A percentile compares a stretch with the other conserved stretches of the same genome.
Evolutionary conservation across 371 early-diverging fungal genomes (phyloP).

Genomic region (Mortierella sp.): DNA sequence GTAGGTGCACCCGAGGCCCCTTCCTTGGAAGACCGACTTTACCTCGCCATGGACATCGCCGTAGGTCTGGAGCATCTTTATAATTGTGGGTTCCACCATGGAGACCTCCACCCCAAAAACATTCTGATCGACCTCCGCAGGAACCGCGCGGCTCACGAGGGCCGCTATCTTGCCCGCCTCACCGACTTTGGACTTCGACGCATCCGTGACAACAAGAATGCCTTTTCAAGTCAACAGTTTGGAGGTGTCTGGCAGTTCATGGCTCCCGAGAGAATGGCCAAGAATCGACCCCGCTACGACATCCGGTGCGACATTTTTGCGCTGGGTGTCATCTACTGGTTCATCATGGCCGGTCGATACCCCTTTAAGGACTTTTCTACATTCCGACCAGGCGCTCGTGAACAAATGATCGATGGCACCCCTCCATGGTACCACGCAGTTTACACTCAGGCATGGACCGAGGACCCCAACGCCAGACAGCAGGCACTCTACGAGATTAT

Average conservation of each 20-base stretch:
- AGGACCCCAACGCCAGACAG: conserved; percentile 34
- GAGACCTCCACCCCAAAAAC: conserved; percentile 55
- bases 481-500: conserved; percentile 36
- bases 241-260: conserved; percentile 51
- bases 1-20: conserved; percentile 25
- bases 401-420: conserved; percentile 35
- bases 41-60: conserved; percentile 47
- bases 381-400: conserved; percentile 27
- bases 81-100: conserved; percentile 49
- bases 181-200: conserved; percentile 55
- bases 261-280: conserved; percentile 50
- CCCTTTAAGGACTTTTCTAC: conserved; percentile 36
- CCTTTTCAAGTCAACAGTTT: conserved; percentile 48
- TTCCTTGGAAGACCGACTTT: conserved; percentile 29
- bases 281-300: conserved; percentile 42
- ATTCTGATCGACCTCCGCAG: conserved; percentile 39
- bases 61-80: conserved; percentile 41
- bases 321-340: conserved; percentile 47
- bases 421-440: conserved; percentile 39
- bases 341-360: conserved; percentile 42
- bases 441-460: conserved; percentile 46
- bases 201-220: conserved; percentile 30
- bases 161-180: conserved; percentile 46
- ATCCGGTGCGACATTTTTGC: conserved; percentile 52
- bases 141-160: conserved; percentile 11